phyloP scores from a whole-genome alignment of 2,329 filamentous ascomycete genomes.

The Talaromyces sp. region DNA sequence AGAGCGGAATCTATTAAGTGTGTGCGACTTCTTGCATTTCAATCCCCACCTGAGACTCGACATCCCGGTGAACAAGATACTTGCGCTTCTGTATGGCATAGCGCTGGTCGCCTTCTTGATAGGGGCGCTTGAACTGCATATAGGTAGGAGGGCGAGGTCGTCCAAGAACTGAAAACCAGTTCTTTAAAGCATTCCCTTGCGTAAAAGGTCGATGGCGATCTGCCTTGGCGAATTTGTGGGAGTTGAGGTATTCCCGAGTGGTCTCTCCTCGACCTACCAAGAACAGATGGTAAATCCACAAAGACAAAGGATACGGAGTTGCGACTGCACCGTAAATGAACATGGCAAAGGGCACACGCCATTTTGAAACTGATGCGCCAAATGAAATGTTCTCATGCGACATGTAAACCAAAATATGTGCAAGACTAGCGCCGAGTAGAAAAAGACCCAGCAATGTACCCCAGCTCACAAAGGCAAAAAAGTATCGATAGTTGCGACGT shows the following conservation, averaged over 20 bases:
- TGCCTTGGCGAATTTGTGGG: constrained; percentile 89
- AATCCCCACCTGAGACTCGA: constrained; percentile 59
- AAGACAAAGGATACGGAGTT: constrained; percentile 76
- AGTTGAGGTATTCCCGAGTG: constrained; percentile 93
- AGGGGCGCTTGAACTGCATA: constrained; percentile 78
- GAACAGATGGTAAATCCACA: constrained; percentile 89
- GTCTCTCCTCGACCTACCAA: constrained; percentile 90
- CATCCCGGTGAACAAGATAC: constrained; percentile 48
- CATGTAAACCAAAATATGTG: constrained; percentile 76
- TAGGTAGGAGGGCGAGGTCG: constrained; percentile 87
- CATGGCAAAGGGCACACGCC: constrained; percentile 83
- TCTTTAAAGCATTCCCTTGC: constrained; percentile 72
- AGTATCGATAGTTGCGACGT: constrained; percentile 95
- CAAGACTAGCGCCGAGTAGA: constrained; percentile 75
- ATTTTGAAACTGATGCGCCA: constrained; percentile 66
- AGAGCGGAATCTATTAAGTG: constrained; percentile 23
- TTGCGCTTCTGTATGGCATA: constrained; percentile 65
- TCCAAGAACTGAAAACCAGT: constrained; percentile 79
- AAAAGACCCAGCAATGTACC: constrained; percentile 77
- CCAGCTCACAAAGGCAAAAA: constrained; percentile 85
- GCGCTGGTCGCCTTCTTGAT: constrained; percentile 81
- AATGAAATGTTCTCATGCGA: constrained; percentile 68
- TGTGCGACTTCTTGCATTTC: constrained; percentile 70
- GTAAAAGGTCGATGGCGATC: constrained; percentile 91
- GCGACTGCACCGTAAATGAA: constrained; percentile 77